phyloP scores from a whole-genome alignment of 805 yeast genomes.

The Saturnispora silvae region DNA sequence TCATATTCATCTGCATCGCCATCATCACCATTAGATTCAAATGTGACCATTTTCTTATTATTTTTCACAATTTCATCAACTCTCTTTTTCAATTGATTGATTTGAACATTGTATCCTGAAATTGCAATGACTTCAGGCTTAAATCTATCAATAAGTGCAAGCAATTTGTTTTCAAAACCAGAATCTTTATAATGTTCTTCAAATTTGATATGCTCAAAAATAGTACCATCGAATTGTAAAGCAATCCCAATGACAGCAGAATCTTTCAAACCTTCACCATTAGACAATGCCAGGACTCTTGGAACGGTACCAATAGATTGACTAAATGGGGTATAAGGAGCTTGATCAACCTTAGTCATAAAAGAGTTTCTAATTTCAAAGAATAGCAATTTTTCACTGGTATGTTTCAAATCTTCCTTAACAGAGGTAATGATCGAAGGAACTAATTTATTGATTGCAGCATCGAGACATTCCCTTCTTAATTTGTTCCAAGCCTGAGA shows the following conservation, averaged over 20 bases:
- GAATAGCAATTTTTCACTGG: slow-evolving; percentile 62
- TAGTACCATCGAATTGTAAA: slow-evolving; percentile 70
- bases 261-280: slow-evolving; percentile 76
- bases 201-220: slow-evolving; percentile 67
- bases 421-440: slow-evolving; percentile 63
- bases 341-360: slow-evolving; percentile 72
- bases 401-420: slow-evolving; percentile 70
- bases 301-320: slow-evolving; percentile 76
- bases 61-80: slow-evolving; percentile 43
- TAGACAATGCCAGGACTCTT: slow-evolving; percentile 67
- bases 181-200: slow-evolving; percentile 57
- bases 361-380: slow-evolving; percentile 62
- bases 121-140: slow-evolving; percentile 87
- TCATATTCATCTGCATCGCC: slow-evolving; percentile 24
- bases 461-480: slow-evolving; percentile 54
- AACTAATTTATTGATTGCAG: slow-evolving; percentile 58
- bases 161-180: slow-evolving; percentile 57
- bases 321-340: slow-evolving; percentile 80
- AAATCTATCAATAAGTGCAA: slow-evolving; percentile 46
- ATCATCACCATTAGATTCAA: slow-evolving; percentile 29
- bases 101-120: slow-evolving; percentile 73
- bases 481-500: slow-evolving; percentile 74
- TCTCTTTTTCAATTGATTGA: slow-evolving; percentile 50
- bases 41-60: slow-evolving; percentile 41
- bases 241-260: slow-evolving; percentile 82